A percentile compares a stretch with the other conserved stretches of the same genome.
phyloP scores from a whole-genome alignment of 805 yeast genomes.

The Nakazawaea ishiwadae region DNA sequence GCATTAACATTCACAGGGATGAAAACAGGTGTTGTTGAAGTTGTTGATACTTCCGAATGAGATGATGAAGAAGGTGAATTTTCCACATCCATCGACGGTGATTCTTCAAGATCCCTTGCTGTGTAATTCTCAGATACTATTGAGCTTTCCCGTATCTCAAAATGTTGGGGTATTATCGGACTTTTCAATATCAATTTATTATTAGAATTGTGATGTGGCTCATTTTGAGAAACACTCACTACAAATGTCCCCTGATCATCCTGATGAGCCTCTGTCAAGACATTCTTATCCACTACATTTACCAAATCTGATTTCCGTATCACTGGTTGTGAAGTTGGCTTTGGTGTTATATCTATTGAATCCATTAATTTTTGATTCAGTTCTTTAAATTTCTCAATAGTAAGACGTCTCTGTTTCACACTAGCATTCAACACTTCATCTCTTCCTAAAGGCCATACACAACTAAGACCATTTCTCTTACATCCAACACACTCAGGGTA shows the following conservation, averaged over 20 bases:
- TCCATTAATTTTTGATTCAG: constrained; percentile 3
- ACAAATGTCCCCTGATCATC: constrained; percentile 3
- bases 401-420: background rate
- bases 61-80: background rate
- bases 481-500: constrained; percentile 17
- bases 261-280: background rate
- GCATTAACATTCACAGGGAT: background rate
- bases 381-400: background rate
- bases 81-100: background rate
- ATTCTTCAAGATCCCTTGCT: background rate
- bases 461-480: constrained; percentile 19
- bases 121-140: background rate
- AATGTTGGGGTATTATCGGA: background rate
- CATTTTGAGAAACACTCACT: background rate
- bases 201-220: background rate
- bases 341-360: constrained; percentile 1
- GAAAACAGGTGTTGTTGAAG: background rate
- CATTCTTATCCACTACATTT: background rate
- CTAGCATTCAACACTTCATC: background rate
- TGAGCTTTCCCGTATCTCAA: constrained; percentile 1
- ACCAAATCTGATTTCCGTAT: background rate
- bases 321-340: background rate
- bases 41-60: background rate
- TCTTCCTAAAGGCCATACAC: constrained; percentile 26
- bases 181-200: background rate